phyloP scores from a whole-genome alignment of 177 flowering plant species.

The Vitis hybrid region DNA sequence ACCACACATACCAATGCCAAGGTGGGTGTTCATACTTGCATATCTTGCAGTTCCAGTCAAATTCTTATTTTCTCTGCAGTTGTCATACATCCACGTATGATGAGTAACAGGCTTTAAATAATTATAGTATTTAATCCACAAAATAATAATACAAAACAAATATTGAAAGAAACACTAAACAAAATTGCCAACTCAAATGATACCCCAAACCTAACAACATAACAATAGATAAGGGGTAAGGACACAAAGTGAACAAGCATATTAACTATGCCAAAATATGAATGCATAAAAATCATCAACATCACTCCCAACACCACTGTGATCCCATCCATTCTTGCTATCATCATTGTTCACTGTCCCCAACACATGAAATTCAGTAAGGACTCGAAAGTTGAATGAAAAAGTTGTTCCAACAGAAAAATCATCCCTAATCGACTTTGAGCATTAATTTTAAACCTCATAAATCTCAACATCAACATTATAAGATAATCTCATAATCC shows the following conservation, averaged over 20 bases:
- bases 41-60: constrained; percentile 94
- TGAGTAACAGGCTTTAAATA: neutral
- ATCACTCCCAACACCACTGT: neutral
- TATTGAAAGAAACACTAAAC: neutral
- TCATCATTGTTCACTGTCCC: too few species aligned
- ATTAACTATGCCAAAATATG: neutral
- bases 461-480: neutral
- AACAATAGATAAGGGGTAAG: neutral
- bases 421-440: neutral
- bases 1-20: constrained; percentile 70
- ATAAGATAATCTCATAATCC: neutral
- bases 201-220: neutral
- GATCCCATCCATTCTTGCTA: too few species aligned
- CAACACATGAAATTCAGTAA: neutral
- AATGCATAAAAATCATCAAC: neutral
- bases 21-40: constrained; percentile 93
- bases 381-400: neutral
- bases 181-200: neutral
- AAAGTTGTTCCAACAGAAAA: neutral
- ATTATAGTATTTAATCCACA: neutral
- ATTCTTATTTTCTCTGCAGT: constrained; percentile 80
- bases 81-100: neutral
- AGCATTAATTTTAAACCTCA: neutral
- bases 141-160: neutral
- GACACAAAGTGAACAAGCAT: neutral